phyloP scores from a whole-genome alignment of 306 rosid genomes.

The Inga leiocalycina region DNA sequence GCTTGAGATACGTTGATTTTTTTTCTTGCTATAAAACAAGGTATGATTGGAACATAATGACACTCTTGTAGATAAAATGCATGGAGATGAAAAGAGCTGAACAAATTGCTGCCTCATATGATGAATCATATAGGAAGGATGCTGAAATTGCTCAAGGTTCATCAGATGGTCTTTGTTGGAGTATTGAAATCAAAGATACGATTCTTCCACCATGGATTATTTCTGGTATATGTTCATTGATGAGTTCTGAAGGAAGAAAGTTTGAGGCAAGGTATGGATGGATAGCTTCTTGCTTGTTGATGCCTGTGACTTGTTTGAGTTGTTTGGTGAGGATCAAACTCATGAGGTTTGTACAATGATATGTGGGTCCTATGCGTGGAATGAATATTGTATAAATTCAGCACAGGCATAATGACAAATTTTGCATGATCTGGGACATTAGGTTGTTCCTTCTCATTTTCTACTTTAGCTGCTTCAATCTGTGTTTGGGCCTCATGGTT shows the following conservation, averaged over 20 bases:
- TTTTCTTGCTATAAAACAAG: slow-evolving; percentile 24
- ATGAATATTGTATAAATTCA: slow-evolving; percentile 4
- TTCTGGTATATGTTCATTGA: slow-evolving; percentile 52
- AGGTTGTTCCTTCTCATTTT: neutral
- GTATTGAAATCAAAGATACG: slow-evolving; percentile 79
- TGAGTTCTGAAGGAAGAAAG: slow-evolving; percentile 76
- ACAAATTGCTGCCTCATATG: slow-evolving; percentile 47
- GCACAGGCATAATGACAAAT: slow-evolving; percentile 1
- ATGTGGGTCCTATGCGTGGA: neutral
- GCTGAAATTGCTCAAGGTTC: slow-evolving; percentile 41
- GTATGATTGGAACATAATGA: slow-evolving; percentile 9
- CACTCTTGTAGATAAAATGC: slow-evolving; percentile 63
- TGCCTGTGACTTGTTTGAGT: neutral
- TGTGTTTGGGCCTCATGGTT: neutral
- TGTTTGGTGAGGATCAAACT: slow-evolving; percentile 12
- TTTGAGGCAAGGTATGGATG: slow-evolving; percentile 90
- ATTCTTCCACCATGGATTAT: slow-evolving; percentile 91
- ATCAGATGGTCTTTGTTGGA: slow-evolving; percentile 54
- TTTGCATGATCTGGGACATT: neutral
- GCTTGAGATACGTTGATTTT: neutral
- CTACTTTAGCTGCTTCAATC: neutral
- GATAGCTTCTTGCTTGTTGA: slow-evolving; percentile 20
- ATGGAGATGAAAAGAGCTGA: slow-evolving; percentile 76
- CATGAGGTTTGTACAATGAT: neutral
- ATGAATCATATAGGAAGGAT: slow-evolving; percentile 49